Base-by-base conservation (phyloP, 2,329 filamentous ascomycete species). In the Colletotrichum godetiae region DNA sequence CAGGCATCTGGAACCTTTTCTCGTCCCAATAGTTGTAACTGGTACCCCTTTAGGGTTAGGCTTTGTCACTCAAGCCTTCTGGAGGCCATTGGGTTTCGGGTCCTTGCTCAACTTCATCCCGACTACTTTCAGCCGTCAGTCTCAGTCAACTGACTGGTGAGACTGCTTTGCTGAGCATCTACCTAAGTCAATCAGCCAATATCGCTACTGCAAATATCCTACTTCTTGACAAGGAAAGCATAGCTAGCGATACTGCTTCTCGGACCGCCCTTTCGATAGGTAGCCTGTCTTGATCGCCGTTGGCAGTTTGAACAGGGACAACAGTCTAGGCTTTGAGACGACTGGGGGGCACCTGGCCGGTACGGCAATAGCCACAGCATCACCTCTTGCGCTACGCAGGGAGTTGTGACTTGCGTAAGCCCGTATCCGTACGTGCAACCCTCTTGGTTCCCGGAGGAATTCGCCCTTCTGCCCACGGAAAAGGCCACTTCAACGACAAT, bases 401-500 rank as follows among this genome's bases (percentile, higher is more conserved):
- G 60, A 57, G 33, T 42, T 64, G 53, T 31, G 24, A 68, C 52
- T 33, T 59, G 64, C 35, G 33, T 10, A 59, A 65, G 46, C 35
- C 35, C 56, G 70, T 49, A 31, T 35, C 37, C 37, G 37, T 42
- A 42, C 37, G 15, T 42, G 37, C 37, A 42, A 59, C 24, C 33
- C 27, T 24, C n/a, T 42, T 27, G 27, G n/a, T 33, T 24, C 29
- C 46, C 35, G 19, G 56, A n/a, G 55, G 15, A 49, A 31, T 24
- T 29, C 10, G 37, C 56, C 49, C 71, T 65, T n/a, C 22, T 27
- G 58, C 22, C 56, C 33, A 19, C 60, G 46, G 29, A 55, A 65
- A 49, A 29, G 35, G 27, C 24, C 22, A 57, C 35, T 33, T 56
- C 35, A 22, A 60, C 68, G 46, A 64, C 37, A 74, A 80, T 80